Evolutionary conservation across 2,329 filamentous ascomycete genomes (phyloP).

Genomic region (Colletotrichum sp.): DNA sequence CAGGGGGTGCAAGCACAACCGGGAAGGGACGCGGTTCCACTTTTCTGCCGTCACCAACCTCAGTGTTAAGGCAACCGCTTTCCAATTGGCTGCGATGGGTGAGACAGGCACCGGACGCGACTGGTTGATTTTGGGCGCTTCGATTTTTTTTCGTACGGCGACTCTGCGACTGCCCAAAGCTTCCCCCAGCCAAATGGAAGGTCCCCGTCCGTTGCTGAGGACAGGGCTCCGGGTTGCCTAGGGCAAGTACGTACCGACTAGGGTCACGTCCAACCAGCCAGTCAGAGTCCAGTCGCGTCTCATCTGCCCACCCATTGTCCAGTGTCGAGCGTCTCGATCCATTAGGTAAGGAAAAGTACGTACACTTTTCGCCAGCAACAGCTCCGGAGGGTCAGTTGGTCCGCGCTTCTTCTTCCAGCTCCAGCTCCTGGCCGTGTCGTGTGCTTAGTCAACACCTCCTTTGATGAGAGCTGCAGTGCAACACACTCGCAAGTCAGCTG

Average conservation of each 20-base stretch:
- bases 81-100: neutral
- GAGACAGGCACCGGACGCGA: neutral
- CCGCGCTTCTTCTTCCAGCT: neutral
- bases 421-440: neutral
- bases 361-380: neutral
- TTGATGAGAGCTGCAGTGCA: neutral
- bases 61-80: constrained; percentile 6
- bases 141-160: neutral
- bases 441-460: neutral
- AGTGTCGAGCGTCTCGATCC: neutral
- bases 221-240: neutral
- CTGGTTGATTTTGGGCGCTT: constrained; percentile 6
- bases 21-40: neutral
- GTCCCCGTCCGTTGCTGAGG: neutral
- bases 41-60: constrained; percentile 3
- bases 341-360: neutral
- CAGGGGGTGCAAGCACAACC: constrained; percentile 1
- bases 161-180: neutral
- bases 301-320: neutral
- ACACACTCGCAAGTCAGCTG: neutral
- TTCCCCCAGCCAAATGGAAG: neutral
- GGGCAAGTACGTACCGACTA: neutral
- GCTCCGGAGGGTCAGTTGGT: neutral
- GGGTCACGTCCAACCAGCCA: neutral
- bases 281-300: neutral